Percentiles rank a stretch among this genome's conserved stretches.
phyloP scores from a whole-genome alignment of 768 basidiomycete genomes.

The Amanita exitialis region DNA sequence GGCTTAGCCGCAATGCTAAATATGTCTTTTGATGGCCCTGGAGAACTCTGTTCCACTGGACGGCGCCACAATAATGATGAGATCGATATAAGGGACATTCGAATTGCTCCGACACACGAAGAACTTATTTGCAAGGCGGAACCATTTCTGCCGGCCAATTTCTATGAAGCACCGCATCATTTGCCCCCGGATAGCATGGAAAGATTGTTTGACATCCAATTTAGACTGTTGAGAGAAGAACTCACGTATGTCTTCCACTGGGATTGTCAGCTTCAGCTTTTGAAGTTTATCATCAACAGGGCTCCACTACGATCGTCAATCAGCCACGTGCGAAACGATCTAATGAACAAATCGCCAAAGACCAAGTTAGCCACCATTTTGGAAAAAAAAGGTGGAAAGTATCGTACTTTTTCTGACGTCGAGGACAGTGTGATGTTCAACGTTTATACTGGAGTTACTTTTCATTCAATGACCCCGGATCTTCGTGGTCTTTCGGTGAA shows the following conservation, averaged over 20 bases:
- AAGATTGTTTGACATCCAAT: conserved; percentile 62
- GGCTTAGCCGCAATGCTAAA: conserved; percentile 29
- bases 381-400: conserved; percentile 46
- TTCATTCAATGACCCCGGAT: conserved; percentile 29
- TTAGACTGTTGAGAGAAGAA: conserved; percentile 66
- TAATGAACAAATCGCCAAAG: conserved; percentile 15
- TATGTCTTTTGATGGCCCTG: conserved; percentile 45
- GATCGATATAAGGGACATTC: conserved; percentile 42
- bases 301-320: conserved; percentile 44
- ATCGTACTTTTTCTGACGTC: conserved; percentile 29
- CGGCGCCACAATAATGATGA: conserved; percentile 65
- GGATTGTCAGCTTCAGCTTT: not conserved
- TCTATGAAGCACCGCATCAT: conserved; percentile 54
- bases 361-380: conserved; percentile 39
- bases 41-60: conserved; percentile 34
- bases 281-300: conserved; percentile 17
- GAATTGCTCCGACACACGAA: conserved; percentile 60
- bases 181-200: conserved; percentile 50
- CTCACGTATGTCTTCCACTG: conserved; percentile 34
- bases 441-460: conserved; percentile 45
- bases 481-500: conserved; percentile 30
- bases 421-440: conserved; percentile 50
- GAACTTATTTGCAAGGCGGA: conserved; percentile 41
- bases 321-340: conserved; percentile 37
- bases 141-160: conserved; percentile 55